Conservation (phyloP, 164 flowering plant genomes). For the Pachysandra terminalis region DNA sequence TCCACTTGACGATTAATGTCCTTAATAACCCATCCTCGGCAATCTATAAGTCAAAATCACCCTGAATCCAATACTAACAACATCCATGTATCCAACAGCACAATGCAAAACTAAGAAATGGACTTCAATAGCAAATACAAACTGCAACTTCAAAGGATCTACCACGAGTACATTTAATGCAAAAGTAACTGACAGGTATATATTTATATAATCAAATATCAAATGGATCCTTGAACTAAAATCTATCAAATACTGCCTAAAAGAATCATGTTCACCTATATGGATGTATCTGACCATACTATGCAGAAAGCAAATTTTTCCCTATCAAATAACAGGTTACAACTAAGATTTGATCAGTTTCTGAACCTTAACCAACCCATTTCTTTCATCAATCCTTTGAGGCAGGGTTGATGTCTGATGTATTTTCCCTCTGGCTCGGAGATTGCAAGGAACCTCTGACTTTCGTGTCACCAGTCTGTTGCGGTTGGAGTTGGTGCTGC, state of each 20-base stretch:
- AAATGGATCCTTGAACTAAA: not conserved
- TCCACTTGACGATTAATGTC: not conserved
- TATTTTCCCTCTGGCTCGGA: conserved; percentile 37
- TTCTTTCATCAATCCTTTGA: conserved; percentile 23
- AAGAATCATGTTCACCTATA: not conserved
- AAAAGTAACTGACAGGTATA: too few relatives aligned
- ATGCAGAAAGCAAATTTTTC: not conserved
- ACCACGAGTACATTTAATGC: not conserved
- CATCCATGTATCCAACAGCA: too few relatives aligned
- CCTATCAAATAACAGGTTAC: not conserved
- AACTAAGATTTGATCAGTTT: not conserved
- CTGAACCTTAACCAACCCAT: not conserved
- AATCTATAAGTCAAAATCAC: not conserved
- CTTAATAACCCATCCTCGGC: not conserved
- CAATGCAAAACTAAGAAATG: not conserved
- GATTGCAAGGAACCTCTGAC: conserved; percentile 40
- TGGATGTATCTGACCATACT: too few relatives aligned
- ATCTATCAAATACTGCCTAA: not conserved
- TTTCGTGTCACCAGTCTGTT: conserved; percentile 36
- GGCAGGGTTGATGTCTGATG: conserved; percentile 29
- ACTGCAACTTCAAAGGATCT: not conserved
- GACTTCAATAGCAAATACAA: too few relatives aligned
- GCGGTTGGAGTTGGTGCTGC: conserved; percentile 38
- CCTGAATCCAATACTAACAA: not conserved
- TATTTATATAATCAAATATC: too few relatives aligned